Base-by-base conservation (phyloP, 441 rosid species). In the Syzygium malaccense region DNA sequence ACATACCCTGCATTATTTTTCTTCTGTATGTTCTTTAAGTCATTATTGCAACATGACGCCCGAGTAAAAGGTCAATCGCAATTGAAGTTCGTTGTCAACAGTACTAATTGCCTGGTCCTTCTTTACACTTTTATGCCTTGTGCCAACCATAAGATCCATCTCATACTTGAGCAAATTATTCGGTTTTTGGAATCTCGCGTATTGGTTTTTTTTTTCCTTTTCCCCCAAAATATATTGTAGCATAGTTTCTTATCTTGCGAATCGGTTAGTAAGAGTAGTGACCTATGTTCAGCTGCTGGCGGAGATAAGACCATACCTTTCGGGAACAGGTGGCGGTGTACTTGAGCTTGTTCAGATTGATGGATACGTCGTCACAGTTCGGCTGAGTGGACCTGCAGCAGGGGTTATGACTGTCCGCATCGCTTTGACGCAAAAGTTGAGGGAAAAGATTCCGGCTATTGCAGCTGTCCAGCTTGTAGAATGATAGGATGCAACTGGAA, bases 321-420 rank as follows among this genome's bases (percentile, higher is more conserved):
- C 94, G 1, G 98, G 98, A 25, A 93, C 98, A 0, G 96, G 96
- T 85, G 96, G 96, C 86, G 98, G 96, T 12, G 90, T 91, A 51
- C 95, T 95, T 58, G 96, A 95, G 90, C 93, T 95, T 80, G 92
- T 91, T 86, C 86, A 93, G 92, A 95, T 95, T 5, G 89, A 94
- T 90, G 95, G 91, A 41, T 92, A 93, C 53, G 89, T 95, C 5
- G 93, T 94, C 48, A 93, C 94, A 90, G 93, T 95, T 87, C 89
- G 94, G 90, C 94, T 95, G 57, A 92, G 93, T 55, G 96, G 96
- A 32, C 96, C 95, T 87, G 96, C 98, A 79, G 98, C 96, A 57
- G 92, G 92, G 64, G 96, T 95, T 51, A 94, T 94, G 96, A 95
- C 98, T 2, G 96, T 94, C 37, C 96, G 96, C 30, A 95, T 95